Evolutionary conservation across 2,329 filamentous ascomycete species (phyloP), one percentile per base, ranked within the genome.

Genomic region (Pyricularia grisea): DNA sequence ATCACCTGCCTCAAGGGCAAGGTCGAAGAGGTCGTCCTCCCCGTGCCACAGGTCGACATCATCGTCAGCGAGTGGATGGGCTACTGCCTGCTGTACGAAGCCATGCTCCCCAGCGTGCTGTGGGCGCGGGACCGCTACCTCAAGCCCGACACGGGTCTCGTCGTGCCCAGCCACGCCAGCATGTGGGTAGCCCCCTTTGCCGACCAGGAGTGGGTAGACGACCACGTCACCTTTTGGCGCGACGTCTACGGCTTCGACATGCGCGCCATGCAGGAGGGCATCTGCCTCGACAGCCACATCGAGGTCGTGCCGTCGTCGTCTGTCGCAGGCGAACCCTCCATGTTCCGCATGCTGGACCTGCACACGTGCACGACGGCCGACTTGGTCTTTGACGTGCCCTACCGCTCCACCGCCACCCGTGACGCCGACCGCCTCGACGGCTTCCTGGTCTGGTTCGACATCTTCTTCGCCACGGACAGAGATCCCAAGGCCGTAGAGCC

Each of bases 31-130:
- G 91, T 97, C 69, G 84, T 80, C 69, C 84, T 93, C 27, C 93
- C 92, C 1, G 90, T 94, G 9, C 83, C 88, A 68, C 83, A 94
- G 75, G 94, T 97, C 65, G 94, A 98, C 79, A 90, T 98, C 75
- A 97, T 98, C 76, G 90, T 98, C 71, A 96, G 92, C 70, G 94
- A 98, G 79, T 98, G 94, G 94, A 98, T 98, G 94, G 94, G 94
- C 33, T 98, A 98, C 77, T 92, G 90, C 72, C 85, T 97, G 23
- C 85, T 97, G 6, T 98, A 96, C 78, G 94, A 98, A 80, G 93
- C 93, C 69, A 98, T 98, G 94, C 88, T 98, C 31, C 93, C 95
- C 72, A 96, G 92, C 66, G 92, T 98, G 27, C 85, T 98, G 67
- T 94, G 88, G 76, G 94, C 94, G 63, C 87, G 94, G 71, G 94